A percentile compares a stretch with the other conserved stretches of the same genome.
These are phyloP conservation scores for Colletotrichum graminicola DNA, from an alignment of 2,329 filamentous ascomycete species.

Conservation along the genomic window DNA sequence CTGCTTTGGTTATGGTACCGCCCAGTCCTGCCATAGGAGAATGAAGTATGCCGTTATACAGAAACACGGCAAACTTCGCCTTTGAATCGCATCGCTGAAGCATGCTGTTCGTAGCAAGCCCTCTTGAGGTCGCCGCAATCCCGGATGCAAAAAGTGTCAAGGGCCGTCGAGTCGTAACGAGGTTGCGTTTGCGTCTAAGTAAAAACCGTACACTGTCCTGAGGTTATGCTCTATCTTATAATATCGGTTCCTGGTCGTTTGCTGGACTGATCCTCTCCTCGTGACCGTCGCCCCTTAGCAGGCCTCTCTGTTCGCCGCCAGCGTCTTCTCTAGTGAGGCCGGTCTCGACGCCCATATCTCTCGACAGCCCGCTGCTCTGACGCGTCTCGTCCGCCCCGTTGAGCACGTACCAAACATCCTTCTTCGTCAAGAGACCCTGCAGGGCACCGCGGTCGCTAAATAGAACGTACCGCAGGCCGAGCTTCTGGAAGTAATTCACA, in stretches of 20 bases:
- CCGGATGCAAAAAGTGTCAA: neutral
- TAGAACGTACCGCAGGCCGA: conserved; percentile 90
- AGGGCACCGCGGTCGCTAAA: conserved; percentile 86
- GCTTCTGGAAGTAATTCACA: conserved; percentile 92
- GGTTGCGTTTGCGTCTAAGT: conserved; percentile 11
- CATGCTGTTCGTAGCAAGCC: neutral
- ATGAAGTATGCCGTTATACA: neutral
- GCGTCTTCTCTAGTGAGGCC: conserved; percentile 55
- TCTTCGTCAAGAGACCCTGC: conserved; percentile 92
- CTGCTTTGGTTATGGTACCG: neutral
- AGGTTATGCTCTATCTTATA: conserved; percentile 34
- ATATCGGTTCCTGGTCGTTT: conserved; percentile 37
- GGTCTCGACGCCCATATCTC: conserved; percentile 48
- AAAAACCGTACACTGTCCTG: conserved; percentile 4
- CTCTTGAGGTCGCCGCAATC: neutral
- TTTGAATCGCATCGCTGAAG: neutral
- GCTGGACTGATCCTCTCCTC: conserved; percentile 49
- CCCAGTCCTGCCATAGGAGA: neutral
- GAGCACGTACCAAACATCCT: conserved; percentile 95
- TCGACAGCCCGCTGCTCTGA: conserved; percentile 51
- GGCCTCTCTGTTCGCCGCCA: conserved; percentile 57
- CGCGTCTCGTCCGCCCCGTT: conserved; percentile 79
- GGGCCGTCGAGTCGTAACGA: neutral
- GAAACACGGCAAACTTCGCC: neutral
- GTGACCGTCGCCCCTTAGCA: conserved; percentile 54